A percentile compares a stretch with the other conserved stretches of the same genome.
These are phyloP conservation scores for Suillus brevipes DNA, from an alignment of 768 basidiomycete species.

Conservation along the genomic window DNA sequence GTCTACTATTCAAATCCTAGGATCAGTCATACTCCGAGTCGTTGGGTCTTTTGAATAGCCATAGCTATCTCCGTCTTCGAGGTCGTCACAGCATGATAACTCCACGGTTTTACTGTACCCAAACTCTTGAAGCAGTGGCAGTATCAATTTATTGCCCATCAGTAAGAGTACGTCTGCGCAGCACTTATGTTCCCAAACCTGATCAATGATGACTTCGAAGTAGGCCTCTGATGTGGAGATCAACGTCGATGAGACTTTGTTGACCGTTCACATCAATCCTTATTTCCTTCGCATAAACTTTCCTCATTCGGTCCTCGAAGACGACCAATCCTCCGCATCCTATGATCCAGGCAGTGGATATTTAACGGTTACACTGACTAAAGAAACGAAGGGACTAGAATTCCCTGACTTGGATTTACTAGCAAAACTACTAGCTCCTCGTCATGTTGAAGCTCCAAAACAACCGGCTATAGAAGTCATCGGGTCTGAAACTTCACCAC, in stretches of 20 bases:
- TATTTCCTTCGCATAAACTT: constrained; percentile 85
- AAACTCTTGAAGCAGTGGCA: constrained; percentile 55
- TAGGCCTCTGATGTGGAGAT: constrained; percentile 86
- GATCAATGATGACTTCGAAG: constrained; percentile 16
- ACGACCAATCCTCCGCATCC: constrained; percentile 62
- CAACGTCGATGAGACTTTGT: constrained; percentile 65
- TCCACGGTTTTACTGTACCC: constrained; percentile 69
- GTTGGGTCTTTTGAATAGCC: neutral
- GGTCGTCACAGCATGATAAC: constrained; percentile 58
- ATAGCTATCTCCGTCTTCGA: neutral
- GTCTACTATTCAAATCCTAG: neutral
- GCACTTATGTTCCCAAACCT: neutral
- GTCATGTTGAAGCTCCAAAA: constrained; percentile 37
- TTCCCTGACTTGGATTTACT: constrained; percentile 81
- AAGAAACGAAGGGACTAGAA: constrained; percentile 61
- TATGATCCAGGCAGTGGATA: constrained; percentile 83
- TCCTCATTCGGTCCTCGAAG: constrained; percentile 61
- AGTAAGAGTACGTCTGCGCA: constrained; percentile 53
- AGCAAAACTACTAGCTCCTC: constrained; percentile 74
- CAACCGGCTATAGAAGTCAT: constrained; percentile 61
- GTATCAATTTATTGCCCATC: constrained; percentile 70
- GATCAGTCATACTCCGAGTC: neutral
- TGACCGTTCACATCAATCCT: constrained; percentile 78
- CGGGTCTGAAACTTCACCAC: constrained; percentile 25
- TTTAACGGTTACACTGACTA: constrained; percentile 71